Base-by-base conservation (phyloP, 2,329 filamentous ascomycete genomes). In the Fusarium robinianum region DNA sequence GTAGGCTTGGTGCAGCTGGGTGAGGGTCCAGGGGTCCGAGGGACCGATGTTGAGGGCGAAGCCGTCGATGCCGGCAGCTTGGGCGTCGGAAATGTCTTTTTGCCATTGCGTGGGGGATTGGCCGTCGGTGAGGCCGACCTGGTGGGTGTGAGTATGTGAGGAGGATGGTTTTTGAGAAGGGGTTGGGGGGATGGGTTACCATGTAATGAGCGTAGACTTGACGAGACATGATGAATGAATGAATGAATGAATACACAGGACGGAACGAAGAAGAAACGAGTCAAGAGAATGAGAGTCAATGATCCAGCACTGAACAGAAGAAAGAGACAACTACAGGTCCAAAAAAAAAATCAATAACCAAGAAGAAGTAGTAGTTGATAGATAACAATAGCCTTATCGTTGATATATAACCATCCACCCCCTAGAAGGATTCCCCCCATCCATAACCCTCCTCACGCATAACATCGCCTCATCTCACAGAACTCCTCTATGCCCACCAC, bases 21-120 rank as follows among this genome's bases (percentile, higher is more conserved):
- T 47, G 6, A 44, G 11, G 4, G 67, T 70, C 58, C 63, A 68
- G 6, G 51, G 46, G 41, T 70, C 66, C 1, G 27, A 42, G 12
- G 66, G 62, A 3, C 66, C 69, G 16, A 71, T 63, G 53, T 72
- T 72, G 31, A 72, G 63, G n/a, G 68, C 69, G 51, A 72, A 72
- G 15, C 67, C 69, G 49, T 72, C 67, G 41, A 71, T 68, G 21
- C 70, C 68, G 3, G 67, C 65, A 10, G 63, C 47, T 39, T 67
- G 52, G 11, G 68, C 69, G 9, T 61, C 50, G n/a, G 33, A 33
- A 35, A 71, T 64, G 41, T 72, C 68, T 10, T 58, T 55, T 33
- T 41, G 26, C 67, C 67, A 70, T 41, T 66, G 61, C 17, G 57
- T 46, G 10, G 41, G 38, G 1, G 53, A 41, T 41, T 70, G 67